These are phyloP conservation scores for Kodamaea restingae DNA, from an alignment of 805 yeast species.

Conservation along the genomic window DNA sequence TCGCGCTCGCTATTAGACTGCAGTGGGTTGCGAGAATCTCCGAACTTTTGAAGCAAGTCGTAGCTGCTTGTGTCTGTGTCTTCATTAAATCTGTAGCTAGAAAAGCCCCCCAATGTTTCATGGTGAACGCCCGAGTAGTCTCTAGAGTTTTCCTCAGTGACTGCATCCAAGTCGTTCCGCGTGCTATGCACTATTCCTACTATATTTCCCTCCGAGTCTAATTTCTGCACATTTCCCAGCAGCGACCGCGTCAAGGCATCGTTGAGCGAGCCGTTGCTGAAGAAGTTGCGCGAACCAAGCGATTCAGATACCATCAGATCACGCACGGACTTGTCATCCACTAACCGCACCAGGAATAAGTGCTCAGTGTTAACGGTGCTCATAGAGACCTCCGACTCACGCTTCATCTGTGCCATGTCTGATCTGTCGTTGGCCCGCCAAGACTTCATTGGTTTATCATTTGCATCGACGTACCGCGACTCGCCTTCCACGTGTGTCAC, in stretches of 20 bases:
- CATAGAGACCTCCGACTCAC: slow-evolving; percentile 66
- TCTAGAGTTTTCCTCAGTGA: slow-evolving; percentile 29
- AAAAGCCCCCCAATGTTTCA: slow-evolving; percentile 4
- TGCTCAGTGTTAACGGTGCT: slow-evolving; percentile 87
- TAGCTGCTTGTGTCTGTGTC: slow-evolving; percentile 14
- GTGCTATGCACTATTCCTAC: slow-evolving; percentile 19
- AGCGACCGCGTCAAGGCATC: slow-evolving; percentile 26
- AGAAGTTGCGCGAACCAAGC: slow-evolving; percentile 16
- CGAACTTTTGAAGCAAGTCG: slow-evolving; percentile 18
- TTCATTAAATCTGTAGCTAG: slow-evolving; percentile 9
- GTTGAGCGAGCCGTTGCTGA: slow-evolving; percentile 24
- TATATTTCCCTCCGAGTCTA: slow-evolving; percentile 44
- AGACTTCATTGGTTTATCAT: slow-evolving; percentile 37
- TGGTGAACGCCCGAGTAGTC: slow-evolving; percentile 13
- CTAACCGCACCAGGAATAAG: slow-evolving; percentile 71
- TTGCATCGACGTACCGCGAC: slow-evolving; percentile 29
- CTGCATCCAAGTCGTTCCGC: slow-evolving; percentile 30
- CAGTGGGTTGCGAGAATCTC: slow-evolving; percentile 15
- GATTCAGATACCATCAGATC: slow-evolving; percentile 28
- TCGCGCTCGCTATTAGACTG: slow-evolving; percentile 16
- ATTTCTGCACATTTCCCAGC: slow-evolving; percentile 42
- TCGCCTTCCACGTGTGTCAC: slow-evolving; percentile 48
- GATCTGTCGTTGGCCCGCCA: slow-evolving; percentile 41
- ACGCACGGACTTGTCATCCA: slow-evolving; percentile 47
- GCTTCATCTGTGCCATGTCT: slow-evolving; percentile 38